Evolutionary conservation across 257 asterid genomes (phyloP), one percentile per base, ranked within the genome.

Genomic region (Leonotis leonurus): DNA sequence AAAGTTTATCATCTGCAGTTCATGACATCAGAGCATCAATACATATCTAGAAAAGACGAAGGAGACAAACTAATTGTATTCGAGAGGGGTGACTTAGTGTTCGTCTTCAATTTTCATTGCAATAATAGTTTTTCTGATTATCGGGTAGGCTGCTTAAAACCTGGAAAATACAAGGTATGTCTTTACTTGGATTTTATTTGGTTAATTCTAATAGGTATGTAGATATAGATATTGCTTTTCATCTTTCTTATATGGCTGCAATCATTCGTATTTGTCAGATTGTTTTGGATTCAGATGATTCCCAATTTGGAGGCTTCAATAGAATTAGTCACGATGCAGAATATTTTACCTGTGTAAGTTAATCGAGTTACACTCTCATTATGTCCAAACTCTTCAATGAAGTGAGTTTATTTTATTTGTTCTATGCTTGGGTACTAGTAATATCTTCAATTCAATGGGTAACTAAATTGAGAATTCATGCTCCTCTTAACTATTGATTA

Each of bases 61-160:
- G 87, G 83, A 37, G 99, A 93, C 55, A 83, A 81, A 78, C 18
- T 79, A 46, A 81, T 93, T 41, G 85, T 87, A 17, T 93, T 89
- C 35, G 97, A 93, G 73, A 85, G 85, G 73, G 99, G 85, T 54
- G 72, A 89, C 80, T 73, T 93, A 35, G 85, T 93, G 52, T 89
- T 89, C 53, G 96, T 93, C 68, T 89, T 89, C 65, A 93, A 93
- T 71, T 93, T 93, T 62, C 99, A 89, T 57, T 93, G 96, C 95
- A 81, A 70, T 40, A 74, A 37, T 59, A 92, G 99, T 62, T 93
- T 78, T 77, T 89, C 90, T 5, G 94, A 87, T 73, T 93, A 93
- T 60, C 83, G 73, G 32, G 71, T 89, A 29, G 99, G 99, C 64
- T 93, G 99, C 85, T 70, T 79, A 12, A 80, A 80, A 79, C 85